Base-by-base conservation (phyloP, 345 rosid species). In the Trapa incisa region DNA sequence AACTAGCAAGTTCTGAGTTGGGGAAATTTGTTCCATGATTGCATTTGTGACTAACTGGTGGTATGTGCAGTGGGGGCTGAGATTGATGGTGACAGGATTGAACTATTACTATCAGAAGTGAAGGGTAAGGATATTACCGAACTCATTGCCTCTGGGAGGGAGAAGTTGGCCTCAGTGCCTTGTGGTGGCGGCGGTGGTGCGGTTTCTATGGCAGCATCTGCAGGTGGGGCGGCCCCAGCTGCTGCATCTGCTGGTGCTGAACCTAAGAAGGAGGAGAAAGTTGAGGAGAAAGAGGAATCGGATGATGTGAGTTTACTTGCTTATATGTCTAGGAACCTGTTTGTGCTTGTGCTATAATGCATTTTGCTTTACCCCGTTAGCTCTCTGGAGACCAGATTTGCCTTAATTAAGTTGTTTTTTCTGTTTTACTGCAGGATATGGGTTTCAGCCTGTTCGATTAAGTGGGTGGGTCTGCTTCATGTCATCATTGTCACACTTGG, bases 261-360 rank as follows among this genome's bases (percentile, higher is more conserved):
- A 84, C 33, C 89, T 11, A 85, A 88, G 84, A 95, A 91, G 29
- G 97, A 88, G 63, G 92, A 90, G 74, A 88, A 90, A 73, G 83
- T 81, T 1, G 95, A 86, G 71, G 86, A 83, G 82, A 82, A 83
- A 71, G 94, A 89, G 70, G 97, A 90, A 69, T 88, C 92, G 3
- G 97, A 91, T 29, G 97, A 88, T 13, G 97, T 90, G 71, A 84
- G 85, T 32, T 9, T 29, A 7, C 33, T 0, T n/a, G 22, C 6
- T 3, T 54, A 10, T n/a, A 22, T 22, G 29, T 22, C 29, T 22
- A 22, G 29, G 0, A 22, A 22, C 29, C 29, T 22, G 29, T 22
- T 22, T 22, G 29, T 22, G 29, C 29, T 22, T 22, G 29, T 22
- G 29, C 29, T 22, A 22, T 22, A 22, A 22, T 22, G 29, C 29